A percentile compares a stretch with the other conserved stretches of the same genome.
Evolutionary conservation across 345 rosid species (phyloP).

Genomic region (Zanthoxylum bungeanum): DNA sequence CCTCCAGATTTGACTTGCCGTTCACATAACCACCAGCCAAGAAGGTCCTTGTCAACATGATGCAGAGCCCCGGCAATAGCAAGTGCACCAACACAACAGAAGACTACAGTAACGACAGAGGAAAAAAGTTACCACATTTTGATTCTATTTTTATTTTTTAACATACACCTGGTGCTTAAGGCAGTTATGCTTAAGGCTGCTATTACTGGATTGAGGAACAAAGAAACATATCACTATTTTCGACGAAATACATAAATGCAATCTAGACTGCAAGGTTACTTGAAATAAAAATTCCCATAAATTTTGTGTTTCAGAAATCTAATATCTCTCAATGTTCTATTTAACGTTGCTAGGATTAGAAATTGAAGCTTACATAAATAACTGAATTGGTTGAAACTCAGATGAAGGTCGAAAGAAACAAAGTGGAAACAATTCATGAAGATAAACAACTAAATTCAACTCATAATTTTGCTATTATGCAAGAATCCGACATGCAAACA

Average conservation of each 20-base stretch:
- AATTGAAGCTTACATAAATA: neutral
- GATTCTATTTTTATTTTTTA: neutral
- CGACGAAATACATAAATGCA: neutral
- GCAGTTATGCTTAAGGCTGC: neutral
- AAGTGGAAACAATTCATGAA: neutral
- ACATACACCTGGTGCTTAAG: neutral
- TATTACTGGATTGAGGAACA: neutral
- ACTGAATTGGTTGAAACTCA: neutral
- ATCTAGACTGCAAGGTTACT: neutral
- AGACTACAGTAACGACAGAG: constrained; percentile 35
- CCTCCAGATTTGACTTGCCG: constrained; percentile 84
- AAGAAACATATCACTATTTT: neutral
- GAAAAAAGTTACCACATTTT: neutral
- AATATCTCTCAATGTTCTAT: neutral
- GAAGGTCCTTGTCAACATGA: constrained; percentile 69
- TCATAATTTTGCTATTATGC: neutral
- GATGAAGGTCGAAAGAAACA: neutral
- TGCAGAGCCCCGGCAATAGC: constrained; percentile 82
- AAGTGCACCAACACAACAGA: constrained; percentile 27
- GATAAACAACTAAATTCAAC: neutral
- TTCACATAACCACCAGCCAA: constrained; percentile 98
- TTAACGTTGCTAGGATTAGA: neutral
- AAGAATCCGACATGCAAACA: neutral
- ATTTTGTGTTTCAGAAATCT: too few relatives aligned
- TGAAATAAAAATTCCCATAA: too few relatives aligned